phyloP scores from a whole-genome alignment of 2,329 filamentous ascomycete genomes.

The Dendryphion nanum region DNA sequence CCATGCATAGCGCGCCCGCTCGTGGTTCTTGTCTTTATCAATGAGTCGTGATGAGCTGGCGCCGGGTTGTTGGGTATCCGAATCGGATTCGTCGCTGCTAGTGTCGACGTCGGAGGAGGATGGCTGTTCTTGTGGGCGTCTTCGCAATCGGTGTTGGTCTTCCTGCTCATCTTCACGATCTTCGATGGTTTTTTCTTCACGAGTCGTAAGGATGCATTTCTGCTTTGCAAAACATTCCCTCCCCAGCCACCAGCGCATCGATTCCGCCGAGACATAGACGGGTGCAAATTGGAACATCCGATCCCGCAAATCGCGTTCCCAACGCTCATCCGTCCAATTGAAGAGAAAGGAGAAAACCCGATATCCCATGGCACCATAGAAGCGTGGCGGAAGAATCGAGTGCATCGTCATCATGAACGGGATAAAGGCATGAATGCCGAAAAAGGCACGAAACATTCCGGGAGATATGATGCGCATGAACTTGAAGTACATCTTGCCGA shows the following conservation, averaged over 20 bases:
- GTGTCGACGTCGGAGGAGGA: constrained; percentile 10
- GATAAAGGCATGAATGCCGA: constrained; percentile 92
- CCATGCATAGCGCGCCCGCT: constrained; percentile 62
- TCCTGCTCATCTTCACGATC: constrained; percentile 48
- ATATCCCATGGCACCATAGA: constrained; percentile 84
- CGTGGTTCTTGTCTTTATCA: constrained; percentile 35
- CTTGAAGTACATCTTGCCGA: constrained; percentile 85
- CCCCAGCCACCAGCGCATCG: constrained; percentile 95
- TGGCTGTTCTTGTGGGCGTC: too few species aligned
- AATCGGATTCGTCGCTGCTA: constrained; percentile 16
- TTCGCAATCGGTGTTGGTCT: constrained; percentile 19
- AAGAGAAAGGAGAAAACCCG: constrained; percentile 88
- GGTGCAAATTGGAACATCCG: constrained; percentile 92
- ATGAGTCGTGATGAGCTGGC: constrained; percentile 42
- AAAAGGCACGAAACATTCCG: constrained; percentile 72
- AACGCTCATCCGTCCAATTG: constrained; percentile 78
- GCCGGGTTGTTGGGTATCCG: constrained; percentile 3
- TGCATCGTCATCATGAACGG: constrained; percentile 91
- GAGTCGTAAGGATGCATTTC: constrained; percentile 81
- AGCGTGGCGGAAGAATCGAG: constrained; percentile 56
- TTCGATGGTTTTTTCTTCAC: constrained; percentile 65
- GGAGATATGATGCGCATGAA: constrained; percentile 84
- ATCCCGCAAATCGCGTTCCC: constrained; percentile 76
- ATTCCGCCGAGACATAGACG: constrained; percentile 84
- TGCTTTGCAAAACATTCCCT: constrained; percentile 80